These are phyloP conservation scores for Mortierella sp. DNA, from an alignment of 371 early-diverging fungal genomes.

Conservation along the genomic window DNA sequence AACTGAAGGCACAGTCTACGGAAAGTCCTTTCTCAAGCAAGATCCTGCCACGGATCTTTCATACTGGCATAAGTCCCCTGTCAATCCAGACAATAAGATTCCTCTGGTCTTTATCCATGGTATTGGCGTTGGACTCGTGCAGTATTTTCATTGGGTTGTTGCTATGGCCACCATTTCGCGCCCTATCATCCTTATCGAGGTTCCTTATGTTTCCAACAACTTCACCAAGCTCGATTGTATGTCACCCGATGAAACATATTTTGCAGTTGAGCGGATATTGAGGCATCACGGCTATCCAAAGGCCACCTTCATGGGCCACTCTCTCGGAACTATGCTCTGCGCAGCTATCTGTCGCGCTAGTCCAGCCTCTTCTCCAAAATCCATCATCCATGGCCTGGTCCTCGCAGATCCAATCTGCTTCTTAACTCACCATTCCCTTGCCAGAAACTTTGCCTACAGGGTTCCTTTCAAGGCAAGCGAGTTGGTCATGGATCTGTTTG, in stretches of 20 bases:
- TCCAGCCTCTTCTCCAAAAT: constrained; percentile 58
- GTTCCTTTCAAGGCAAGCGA: constrained; percentile 72
- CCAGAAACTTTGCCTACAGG: constrained; percentile 78
- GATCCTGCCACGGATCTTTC: constrained; percentile 48
- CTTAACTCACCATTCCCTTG: constrained; percentile 75
- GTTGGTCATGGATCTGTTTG: constrained; percentile 74
- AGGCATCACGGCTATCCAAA: constrained; percentile 63
- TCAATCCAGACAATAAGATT: constrained; percentile 59
- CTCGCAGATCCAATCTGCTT: constrained; percentile 80
- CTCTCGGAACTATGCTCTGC: constrained; percentile 74
- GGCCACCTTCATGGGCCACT: constrained; percentile 79
- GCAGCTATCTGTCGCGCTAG: constrained; percentile 65
- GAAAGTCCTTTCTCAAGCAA: constrained; percentile 38
- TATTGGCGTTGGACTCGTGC: constrained; percentile 75
- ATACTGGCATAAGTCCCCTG: constrained; percentile 62
- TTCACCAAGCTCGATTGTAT: constrained; percentile 66
- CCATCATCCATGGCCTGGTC: constrained; percentile 66
- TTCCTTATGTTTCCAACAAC: constrained; percentile 78
- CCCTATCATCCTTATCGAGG: constrained; percentile 75
- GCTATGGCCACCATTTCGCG: constrained; percentile 60
- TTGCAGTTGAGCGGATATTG: constrained; percentile 73
- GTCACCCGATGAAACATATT: constrained; percentile 69
- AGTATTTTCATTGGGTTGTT: constrained; percentile 67
- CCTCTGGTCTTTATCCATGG: constrained; percentile 82
- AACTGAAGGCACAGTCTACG: constrained; percentile 58